Evolutionary conservation across 805 yeast genomes (phyloP).

Genomic region (Metschnikowia kunwiensis): DNA sequence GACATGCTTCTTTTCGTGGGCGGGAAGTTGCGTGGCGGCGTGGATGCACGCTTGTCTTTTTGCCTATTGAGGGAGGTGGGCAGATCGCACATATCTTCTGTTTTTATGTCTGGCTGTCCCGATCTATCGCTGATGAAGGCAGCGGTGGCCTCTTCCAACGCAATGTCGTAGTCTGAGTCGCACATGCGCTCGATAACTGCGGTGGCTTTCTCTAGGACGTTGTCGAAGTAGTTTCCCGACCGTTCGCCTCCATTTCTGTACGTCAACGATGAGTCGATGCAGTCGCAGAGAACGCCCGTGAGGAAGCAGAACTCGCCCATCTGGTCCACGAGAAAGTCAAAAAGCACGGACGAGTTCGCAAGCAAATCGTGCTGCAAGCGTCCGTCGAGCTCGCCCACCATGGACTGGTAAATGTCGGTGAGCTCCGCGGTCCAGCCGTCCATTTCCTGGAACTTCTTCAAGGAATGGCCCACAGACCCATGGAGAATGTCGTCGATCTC

Average conservation of each 20-base stretch:
- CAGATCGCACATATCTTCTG: not conserved
- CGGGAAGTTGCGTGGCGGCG: slow-evolving; percentile 22
- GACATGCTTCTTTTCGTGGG: slow-evolving; percentile 6
- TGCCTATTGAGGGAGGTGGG: not conserved
- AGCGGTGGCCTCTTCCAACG: slow-evolving; percentile 30
- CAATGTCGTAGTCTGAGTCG: slow-evolving; percentile 31
- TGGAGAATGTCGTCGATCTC: slow-evolving; percentile 52
- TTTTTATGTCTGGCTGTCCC: slow-evolving; percentile 1
- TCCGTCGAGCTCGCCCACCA: slow-evolving; percentile 44
- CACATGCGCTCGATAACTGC: slow-evolving; percentile 11
- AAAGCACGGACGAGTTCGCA: slow-evolving; percentile 51
- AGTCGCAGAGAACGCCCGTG: slow-evolving; percentile 5
- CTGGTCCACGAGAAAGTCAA: slow-evolving; percentile 45
- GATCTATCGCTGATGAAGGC: slow-evolving; percentile 22
- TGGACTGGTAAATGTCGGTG: slow-evolving; percentile 38
- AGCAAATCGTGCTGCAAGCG: slow-evolving; percentile 52
- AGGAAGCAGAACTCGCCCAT: slow-evolving; percentile 18
- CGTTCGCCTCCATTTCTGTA: not conserved
- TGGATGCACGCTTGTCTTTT: slow-evolving; percentile 21
- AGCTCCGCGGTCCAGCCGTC: slow-evolving; percentile 56
- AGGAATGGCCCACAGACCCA: slow-evolving; percentile 44
- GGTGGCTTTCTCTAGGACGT: slow-evolving; percentile 3
- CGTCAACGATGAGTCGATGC: slow-evolving; percentile 1
- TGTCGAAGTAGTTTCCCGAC: not conserved
- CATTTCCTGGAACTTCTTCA: slow-evolving; percentile 47